Conservation (phyloP, 805 yeast genomes). For the Hanseniaspora vineae region DNA sequence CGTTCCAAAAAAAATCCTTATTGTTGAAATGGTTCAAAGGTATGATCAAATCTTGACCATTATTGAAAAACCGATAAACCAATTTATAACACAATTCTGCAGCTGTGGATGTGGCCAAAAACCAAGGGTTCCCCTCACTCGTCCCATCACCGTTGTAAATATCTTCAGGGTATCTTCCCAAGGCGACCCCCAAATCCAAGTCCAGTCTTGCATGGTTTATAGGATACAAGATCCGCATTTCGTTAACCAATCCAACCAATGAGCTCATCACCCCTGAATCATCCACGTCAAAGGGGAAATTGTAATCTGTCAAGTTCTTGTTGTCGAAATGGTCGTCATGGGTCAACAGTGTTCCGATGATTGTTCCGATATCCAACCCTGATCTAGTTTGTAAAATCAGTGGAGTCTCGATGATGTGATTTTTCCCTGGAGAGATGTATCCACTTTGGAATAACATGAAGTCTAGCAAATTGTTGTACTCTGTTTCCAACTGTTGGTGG, state of each 20-base stretch:
- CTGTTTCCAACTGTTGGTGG: conserved; percentile 10
- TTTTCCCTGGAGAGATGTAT: conserved; percentile 26
- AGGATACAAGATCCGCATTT: conserved; percentile 68
- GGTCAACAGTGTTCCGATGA: conserved; percentile 32
- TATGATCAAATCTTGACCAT: conserved; percentile 33
- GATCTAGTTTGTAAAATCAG: conserved; percentile 32
- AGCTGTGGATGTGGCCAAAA: conserved; percentile 61
- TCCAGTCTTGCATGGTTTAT: conserved; percentile 42
- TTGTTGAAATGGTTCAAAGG: conserved; percentile 9
- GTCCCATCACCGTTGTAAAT: conserved; percentile 62
- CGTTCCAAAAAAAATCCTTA: conserved; percentile 16
- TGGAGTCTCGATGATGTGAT: conserved; percentile 65
- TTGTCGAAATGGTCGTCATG: conserved; percentile 34
- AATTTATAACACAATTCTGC: conserved; percentile 48
- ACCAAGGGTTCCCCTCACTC: conserved; percentile 90
- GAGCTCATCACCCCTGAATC: conserved; percentile 51
- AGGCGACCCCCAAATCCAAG: conserved; percentile 38
- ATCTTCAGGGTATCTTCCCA: conserved; percentile 93
- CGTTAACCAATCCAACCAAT: conserved; percentile 43
- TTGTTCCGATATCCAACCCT: conserved; percentile 71
- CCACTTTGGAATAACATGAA: conserved; percentile 24
- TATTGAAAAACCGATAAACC: conserved; percentile 30
- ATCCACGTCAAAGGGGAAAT: conserved; percentile 50
- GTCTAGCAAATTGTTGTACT: conserved; percentile 12
- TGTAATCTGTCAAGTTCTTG: conserved; percentile 5